Evolutionary conservation across 1,284 basidiomycete genomes (phyloP), one percentile per base, ranked within the genome.

Genomic region (Cutaneotrichosporon dermatis): DNA sequence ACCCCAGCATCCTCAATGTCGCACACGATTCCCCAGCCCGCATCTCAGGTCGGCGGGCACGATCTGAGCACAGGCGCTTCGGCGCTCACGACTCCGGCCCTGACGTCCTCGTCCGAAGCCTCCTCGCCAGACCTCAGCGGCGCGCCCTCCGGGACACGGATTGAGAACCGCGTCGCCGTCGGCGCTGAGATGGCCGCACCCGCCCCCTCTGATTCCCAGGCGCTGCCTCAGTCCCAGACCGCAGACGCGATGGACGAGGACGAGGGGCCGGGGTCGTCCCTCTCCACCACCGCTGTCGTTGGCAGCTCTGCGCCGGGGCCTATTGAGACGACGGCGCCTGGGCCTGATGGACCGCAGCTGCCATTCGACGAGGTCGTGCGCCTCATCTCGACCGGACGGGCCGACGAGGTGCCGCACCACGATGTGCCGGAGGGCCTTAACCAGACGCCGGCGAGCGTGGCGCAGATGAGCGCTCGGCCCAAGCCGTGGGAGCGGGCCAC

Each of bases 401-500:
- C 70, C 25, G 63, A 54, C 33, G 69, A 74, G 53, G 64, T 76
- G 7, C 59, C 59, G 12, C 48, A 61, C 9, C 57, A 59, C 40
- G 54, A 66, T 16, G 66, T 76, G 34, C 69, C 71, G 1, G 69
- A 76, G 36, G 64, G 62, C 7, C 51, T 73, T 2, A 74, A 73
- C 45, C 68, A 69, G 50, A 44, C 37, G 54, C 46, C 55, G n/a
- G 51, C 55, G 8, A 61, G 59, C 34, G 55, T 51, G 11, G 51
- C 56, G n/a, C 53, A 40, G 40, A 37, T 65, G 58, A 6, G 44
- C 3, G 43, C 57, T 15, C 34, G 63, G 13, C 54, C 52, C 4
- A 68, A 68, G 59, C 67, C 67, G 8, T 68, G 67, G 67, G 65
- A 68, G 54, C 42, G 42, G 33, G 25, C 45, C 33, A 34, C 45